These are phyloP conservation scores for Penicillium sp. DNA, from an alignment of 2,329 filamentous ascomycete species.

Conservation along the genomic window DNA sequence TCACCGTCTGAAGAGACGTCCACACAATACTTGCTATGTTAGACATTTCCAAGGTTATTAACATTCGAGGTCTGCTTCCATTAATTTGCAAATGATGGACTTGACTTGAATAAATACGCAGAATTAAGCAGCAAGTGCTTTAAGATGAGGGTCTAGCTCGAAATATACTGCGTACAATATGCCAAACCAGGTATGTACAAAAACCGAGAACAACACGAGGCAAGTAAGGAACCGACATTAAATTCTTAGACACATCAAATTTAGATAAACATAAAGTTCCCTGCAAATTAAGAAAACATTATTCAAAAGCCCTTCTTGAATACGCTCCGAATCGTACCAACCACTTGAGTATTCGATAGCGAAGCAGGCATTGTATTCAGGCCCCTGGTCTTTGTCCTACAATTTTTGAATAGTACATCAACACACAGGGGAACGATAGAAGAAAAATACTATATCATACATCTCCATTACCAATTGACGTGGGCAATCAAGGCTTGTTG, in stretches of 20 bases:
- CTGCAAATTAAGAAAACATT: background rate
- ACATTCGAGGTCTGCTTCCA: too few relatives aligned
- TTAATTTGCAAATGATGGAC: too few relatives aligned
- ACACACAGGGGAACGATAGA: background rate
- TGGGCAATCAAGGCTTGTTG: constrained; percentile 9
- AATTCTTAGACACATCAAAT: background rate
- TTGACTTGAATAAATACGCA: too few relatives aligned
- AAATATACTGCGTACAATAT: too few relatives aligned
- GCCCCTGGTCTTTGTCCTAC: background rate
- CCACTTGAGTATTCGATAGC: background rate
- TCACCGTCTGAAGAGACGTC: background rate
- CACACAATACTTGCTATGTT: background rate
- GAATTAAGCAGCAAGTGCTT: too few relatives aligned
- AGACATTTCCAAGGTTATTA: background rate
- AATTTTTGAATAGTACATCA: background rate
- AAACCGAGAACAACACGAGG: too few relatives aligned
- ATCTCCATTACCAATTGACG: background rate
- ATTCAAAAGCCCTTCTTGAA: background rate
- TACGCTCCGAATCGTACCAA: background rate
- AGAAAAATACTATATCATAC: constrained; percentile 2
- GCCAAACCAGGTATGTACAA: too few relatives aligned
- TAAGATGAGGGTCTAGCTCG: too few relatives aligned
- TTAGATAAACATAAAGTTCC: background rate
- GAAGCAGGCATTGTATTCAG: background rate
- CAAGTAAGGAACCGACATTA: background rate